Conservation (phyloP, 345 rosid species). For the Sapria himalayana region DNA sequence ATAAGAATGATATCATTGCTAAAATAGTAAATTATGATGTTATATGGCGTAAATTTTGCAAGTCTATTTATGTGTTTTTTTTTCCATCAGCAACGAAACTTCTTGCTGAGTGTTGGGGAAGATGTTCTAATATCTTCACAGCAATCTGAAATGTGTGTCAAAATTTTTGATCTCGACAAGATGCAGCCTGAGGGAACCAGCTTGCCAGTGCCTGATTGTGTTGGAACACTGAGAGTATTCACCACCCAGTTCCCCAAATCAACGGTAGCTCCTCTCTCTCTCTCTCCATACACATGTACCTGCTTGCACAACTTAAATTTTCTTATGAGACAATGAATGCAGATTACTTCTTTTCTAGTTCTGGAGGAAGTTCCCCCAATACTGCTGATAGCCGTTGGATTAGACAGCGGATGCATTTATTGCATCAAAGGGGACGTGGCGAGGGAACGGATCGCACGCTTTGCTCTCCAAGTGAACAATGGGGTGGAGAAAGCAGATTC, state of each 20-base stretch:
- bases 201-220: conserved; percentile 47
- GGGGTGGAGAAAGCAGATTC: conserved; percentile 17
- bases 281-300: too few species aligned
- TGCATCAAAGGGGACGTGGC: conserved; percentile 96
- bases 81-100: conserved; percentile 91
- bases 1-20: too few species aligned
- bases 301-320: background rate
- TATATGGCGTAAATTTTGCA: too few species aligned
- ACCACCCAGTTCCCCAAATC: conserved; percentile 91
- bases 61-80: too few species aligned
- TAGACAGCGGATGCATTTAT: conserved; percentile 67
- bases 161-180: conserved; percentile 84
- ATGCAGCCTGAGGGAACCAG: conserved; percentile 77
- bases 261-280: conserved; percentile 25
- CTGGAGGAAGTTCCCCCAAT: conserved; percentile 93
- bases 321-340: conserved; percentile 13
- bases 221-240: conserved; percentile 69
- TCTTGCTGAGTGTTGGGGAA: conserved; percentile 68
- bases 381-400: conserved; percentile 71
- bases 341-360: conserved; percentile 85
- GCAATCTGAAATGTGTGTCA: conserved; percentile 69
- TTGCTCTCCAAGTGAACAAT: conserved; percentile 58
- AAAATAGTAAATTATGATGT: too few species aligned
- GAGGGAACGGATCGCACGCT: conserved; percentile 72
- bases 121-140: conserved; percentile 66